Base-by-base conservation (phyloP, 768 basidiomycete genomes). In the Lanmaoa rubissima region DNA sequence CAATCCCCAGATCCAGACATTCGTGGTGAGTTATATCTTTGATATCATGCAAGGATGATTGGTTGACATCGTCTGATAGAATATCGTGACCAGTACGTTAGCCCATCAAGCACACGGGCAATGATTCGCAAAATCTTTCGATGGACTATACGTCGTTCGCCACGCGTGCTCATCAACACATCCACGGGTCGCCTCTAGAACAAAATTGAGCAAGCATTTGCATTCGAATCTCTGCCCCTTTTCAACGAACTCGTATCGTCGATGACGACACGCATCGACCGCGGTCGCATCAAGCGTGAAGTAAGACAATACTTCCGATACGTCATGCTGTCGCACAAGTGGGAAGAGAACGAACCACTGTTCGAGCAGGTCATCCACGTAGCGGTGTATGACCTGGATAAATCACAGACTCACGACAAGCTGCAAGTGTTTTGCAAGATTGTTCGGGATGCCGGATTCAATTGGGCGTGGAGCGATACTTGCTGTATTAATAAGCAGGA, bases 281-380 rank as follows among this genome's bases (percentile, higher is more conserved):
- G 26, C 24, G 10, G 16, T 3, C 26, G 14, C 6, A 53, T 56
- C 36, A 53, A 56, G 31, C 50, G 13, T 16, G 42, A 46, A 26
- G 44, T 53, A 9, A 24, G 19, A 39, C 41, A 16, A 28, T 45
- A 38, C 28, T 55, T 53, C 50, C 34, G 21, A 38, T 55, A 55
- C 13, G 44, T 35, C 6, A 54, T 54, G 55, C 36, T 56, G 1
- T 56, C 55, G 16, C 55, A 56, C 36, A 56, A n/a, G 24, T 55
- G 48, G 48, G 48, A 52, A 35, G 54, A 24, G 1, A 52, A 55
- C 34, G 54, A 55, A 16, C 55, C 55, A 2, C 2, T 54, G 17
- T 54, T 51, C 32, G 13, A 51, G 40, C 40, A 26, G 32, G 40
- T 54, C 13, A 14, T 35, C 3, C 31, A 34, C 17, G n/a, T 19